phyloP scores from a whole-genome alignment of 331 rosid genomes.

The Arachis monticola region DNA sequence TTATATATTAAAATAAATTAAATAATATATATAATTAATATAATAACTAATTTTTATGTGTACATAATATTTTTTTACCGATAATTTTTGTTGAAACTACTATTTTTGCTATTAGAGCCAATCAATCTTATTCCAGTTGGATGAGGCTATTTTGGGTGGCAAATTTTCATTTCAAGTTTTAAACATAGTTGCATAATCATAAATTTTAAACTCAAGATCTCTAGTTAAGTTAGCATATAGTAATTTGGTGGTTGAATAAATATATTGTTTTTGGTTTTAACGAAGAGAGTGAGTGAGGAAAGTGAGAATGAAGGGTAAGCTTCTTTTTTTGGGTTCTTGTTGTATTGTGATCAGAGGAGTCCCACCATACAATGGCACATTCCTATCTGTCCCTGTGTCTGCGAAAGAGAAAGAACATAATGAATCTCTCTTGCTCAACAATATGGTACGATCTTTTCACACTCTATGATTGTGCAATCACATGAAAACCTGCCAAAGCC shows the following conservation, averaged over 20 bases:
- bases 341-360: conserved; percentile 46
- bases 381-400: conserved; percentile 26
- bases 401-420: conserved; percentile 48
- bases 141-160: no score
- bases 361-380: conserved; percentile 55
- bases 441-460: conserved; percentile 34
- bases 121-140: no score
- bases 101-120: no score
- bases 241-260: no score
- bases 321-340: conserved; percentile 48
- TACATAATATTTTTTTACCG: no score
- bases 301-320: conserved; percentile 17
- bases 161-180: no score
- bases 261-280: neutral
- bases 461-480: conserved; percentile 52
- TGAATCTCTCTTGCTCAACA: conserved; percentile 10
- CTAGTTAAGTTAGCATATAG: no score
- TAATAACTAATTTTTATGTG: no score
- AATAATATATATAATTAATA: no score
- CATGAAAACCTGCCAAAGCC: conserved; percentile 36
- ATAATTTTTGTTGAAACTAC: no score
- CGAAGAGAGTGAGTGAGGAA: neutral
- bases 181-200: no score
- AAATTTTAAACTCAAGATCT: no score
- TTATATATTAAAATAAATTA: neutral